phyloP scores from a whole-genome alignment of 805 yeast genomes.

The Yarrowia sp. region DNA sequence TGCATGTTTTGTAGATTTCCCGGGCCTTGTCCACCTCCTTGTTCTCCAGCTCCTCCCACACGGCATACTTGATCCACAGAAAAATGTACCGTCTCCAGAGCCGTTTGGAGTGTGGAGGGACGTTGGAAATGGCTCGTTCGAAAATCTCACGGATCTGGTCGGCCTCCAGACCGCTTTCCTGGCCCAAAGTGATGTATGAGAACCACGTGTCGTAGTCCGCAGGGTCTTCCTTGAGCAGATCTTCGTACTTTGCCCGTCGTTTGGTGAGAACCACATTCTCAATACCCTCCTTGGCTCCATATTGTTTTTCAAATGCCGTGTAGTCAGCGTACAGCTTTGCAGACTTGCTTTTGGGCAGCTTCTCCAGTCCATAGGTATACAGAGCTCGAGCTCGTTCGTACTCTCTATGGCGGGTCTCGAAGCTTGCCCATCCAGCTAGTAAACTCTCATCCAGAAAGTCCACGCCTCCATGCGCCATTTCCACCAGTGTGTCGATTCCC shows the following conservation, averaged over 20 bases:
- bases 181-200: constrained; percentile 56
- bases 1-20: constrained; percentile 48
- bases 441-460: constrained; percentile 42
- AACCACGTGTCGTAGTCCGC: constrained; percentile 80
- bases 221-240: constrained; percentile 45
- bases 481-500: constrained; percentile 54
- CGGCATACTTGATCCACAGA: constrained; percentile 65
- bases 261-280: constrained; percentile 52
- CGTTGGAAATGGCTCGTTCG: constrained; percentile 44
- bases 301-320: constrained; percentile 61
- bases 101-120: constrained; percentile 40
- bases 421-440: constrained; percentile 57
- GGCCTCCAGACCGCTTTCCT: constrained; percentile 39
- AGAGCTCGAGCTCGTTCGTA: constrained; percentile 61
- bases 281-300: constrained; percentile 55
- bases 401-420: constrained; percentile 63
- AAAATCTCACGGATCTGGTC: constrained; percentile 40
- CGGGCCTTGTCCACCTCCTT: constrained; percentile 49
- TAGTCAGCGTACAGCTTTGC: constrained; percentile 44
- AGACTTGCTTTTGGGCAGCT: constrained; percentile 42
- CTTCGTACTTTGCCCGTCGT: constrained; percentile 55
- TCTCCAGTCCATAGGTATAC: constrained; percentile 49
- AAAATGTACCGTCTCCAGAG: constrained; percentile 68
- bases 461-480: constrained; percentile 33
- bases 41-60: constrained; percentile 54